Evolutionary conservation across 345 rosid genomes (phyloP), one percentile per base, ranked within the genome.

Genomic region (Hibiscus mutabilis): DNA sequence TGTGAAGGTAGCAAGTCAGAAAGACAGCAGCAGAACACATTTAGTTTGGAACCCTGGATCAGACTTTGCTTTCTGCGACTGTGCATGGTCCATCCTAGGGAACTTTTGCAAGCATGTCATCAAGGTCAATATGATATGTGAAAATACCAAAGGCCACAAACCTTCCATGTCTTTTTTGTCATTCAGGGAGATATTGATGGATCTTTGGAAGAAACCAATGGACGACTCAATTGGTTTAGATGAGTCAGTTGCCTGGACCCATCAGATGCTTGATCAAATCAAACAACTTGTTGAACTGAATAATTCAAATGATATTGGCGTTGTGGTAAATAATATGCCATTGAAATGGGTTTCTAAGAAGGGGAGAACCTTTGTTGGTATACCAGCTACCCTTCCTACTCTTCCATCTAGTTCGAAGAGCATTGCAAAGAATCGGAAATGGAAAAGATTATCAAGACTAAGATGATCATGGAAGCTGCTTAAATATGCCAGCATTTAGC

Each of bases 31-130:
- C 29, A 15, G 78, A 63, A 74, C 77, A 7, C 88, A 79, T 74
- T 68, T 80, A 27, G 96, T 95, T 19, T 89, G 92, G 97, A 95
- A 95, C 71, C 93, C 96, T 15, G 91, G 97, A 60, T 89, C 99
- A 0, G 97, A 95, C 69, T 95, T 95, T 80, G 93, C 97, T 11
- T 89, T 90, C 73, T 95, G 99, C 56, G 96, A 92, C 70, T 94
- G 99, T 59, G 65, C 90, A 14, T 94, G 99, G 97, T 91, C 99
- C 21, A 75, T 87, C 83, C 97, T 84, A 75, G 99, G 97, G 56
- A 92, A 92, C 80, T 77, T 92, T 59, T 95, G 99, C 90, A 95
- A 95, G 79, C 99, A 95, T 76, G 88, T 92, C 79, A 79, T 92
- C 53, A 95, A 92, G 84, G 97, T 89, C 59, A 92, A 92, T 65